These are phyloP conservation scores for Coemansia sp. DNA, from an alignment of 192 early-diverging fungal species.

Conservation along the genomic window DNA sequence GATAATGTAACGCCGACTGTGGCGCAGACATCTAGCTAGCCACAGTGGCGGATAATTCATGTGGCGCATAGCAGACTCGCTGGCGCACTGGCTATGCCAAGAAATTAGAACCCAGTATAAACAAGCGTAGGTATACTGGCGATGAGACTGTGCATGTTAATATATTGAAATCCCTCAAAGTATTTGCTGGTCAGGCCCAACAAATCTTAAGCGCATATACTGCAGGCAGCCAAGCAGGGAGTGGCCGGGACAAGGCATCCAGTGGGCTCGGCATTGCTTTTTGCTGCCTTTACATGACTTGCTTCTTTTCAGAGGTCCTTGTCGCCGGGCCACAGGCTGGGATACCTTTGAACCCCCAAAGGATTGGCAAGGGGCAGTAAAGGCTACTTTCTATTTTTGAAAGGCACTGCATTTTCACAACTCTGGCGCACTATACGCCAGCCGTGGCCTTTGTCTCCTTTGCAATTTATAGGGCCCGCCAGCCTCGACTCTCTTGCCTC, in stretches of 20 bases:
- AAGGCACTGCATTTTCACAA: neutral
- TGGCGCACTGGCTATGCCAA: neutral
- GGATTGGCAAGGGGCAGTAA: constrained; percentile 2
- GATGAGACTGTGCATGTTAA: neutral
- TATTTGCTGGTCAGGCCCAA: neutral
- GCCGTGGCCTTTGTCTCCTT: neutral
- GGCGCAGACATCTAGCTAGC: neutral
- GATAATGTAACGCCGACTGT: neutral
- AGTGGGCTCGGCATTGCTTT: neutral
- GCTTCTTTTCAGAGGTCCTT: neutral
- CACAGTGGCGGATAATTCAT: neutral
- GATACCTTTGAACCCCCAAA: neutral
- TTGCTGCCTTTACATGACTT: neutral
- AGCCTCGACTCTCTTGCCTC: neutral
- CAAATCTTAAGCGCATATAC: neutral
- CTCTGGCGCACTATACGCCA: constrained; percentile 7
- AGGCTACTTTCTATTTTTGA: neutral
- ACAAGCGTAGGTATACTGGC: neutral
- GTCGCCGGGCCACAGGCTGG: constrained; percentile 2
- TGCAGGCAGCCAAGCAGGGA: neutral
- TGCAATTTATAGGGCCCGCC: neutral
- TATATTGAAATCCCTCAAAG: neutral
- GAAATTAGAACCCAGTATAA: neutral
- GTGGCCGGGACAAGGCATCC: neutral
- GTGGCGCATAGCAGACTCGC: neutral